These are phyloP conservation scores for Ophiostoma australiae DNA, from an alignment of 2,329 filamentous ascomycete genomes.

Conservation along the genomic window DNA sequence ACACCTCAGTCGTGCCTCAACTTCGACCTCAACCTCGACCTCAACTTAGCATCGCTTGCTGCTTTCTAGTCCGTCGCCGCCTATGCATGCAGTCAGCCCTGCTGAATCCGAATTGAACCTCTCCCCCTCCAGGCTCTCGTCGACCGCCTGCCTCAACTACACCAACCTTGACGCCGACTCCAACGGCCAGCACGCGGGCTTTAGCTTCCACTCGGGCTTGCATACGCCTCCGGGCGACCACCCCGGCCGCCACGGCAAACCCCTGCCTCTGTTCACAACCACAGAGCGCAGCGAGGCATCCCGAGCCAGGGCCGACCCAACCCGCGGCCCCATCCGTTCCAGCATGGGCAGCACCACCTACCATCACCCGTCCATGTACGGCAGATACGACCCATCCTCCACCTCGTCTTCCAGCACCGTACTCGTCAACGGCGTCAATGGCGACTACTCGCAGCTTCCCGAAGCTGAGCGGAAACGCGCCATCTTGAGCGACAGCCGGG, in stretches of 20 bases:
- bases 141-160: not conserved
- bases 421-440: not conserved
- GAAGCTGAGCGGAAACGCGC: conserved; percentile 28
- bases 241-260: not conserved
- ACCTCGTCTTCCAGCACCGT: not conserved
- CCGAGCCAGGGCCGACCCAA: not conserved
- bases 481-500: conserved; percentile 25
- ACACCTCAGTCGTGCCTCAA: not conserved
- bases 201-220: not conserved
- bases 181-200: not conserved
- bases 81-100: conserved; percentile 12
- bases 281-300: not conserved
- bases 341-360: conserved; percentile 14
- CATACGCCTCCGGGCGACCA: conserved; percentile 13
- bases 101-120: not conserved
- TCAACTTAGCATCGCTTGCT: not conserved
- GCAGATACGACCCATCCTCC: not conserved
- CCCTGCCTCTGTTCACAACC: not conserved
- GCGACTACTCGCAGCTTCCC: conserved; percentile 21
- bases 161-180: not conserved
- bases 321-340: not conserved
- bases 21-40: not conserved
- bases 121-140: not conserved
- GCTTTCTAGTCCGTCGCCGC: not conserved
- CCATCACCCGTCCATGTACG: not conserved